Conservation (phyloP, 306 rosid genomes). For the Chamaecrista fasciculata region DNA sequence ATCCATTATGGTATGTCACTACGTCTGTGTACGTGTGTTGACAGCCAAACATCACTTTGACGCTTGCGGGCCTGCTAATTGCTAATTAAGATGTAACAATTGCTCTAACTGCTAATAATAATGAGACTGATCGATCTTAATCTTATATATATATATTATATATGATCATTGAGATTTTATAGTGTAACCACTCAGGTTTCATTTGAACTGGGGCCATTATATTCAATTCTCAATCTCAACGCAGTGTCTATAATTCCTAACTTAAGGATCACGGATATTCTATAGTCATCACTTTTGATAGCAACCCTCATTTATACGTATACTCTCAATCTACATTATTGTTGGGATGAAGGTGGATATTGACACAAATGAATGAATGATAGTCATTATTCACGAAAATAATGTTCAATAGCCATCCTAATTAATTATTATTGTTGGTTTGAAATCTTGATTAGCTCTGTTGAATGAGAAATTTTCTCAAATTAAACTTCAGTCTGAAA, state of each 20-base stretch:
- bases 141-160: neutral
- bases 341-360: neutral
- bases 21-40: neutral
- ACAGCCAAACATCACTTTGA: slow-evolving; percentile 21
- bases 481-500: neutral
- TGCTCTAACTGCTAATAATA: neutral
- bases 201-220: neutral
- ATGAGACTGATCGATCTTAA: neutral
- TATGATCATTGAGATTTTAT: slow-evolving; percentile 1
- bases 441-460: neutral
- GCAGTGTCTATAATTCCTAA: slow-evolving; percentile 16
- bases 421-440: neutral
- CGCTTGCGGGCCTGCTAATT: slow-evolving; percentile 4
- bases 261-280: slow-evolving; percentile 42
- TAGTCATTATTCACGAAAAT: neutral
- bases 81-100: neutral
- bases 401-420: neutral
- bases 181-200: no score
- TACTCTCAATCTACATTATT: slow-evolving; percentile 35
- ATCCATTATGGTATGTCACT: slow-evolving; percentile 15
- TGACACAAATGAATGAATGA: neutral
- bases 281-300: slow-evolving; percentile 17
- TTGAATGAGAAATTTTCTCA: neutral
- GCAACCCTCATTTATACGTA: slow-evolving; percentile 18
- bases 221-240: slow-evolving; percentile 5